Percentiles rank a stretch among this genome's conserved stretches.
Conservation (phyloP, 306 rosid species). For the Trifolium pratense region DNA sequence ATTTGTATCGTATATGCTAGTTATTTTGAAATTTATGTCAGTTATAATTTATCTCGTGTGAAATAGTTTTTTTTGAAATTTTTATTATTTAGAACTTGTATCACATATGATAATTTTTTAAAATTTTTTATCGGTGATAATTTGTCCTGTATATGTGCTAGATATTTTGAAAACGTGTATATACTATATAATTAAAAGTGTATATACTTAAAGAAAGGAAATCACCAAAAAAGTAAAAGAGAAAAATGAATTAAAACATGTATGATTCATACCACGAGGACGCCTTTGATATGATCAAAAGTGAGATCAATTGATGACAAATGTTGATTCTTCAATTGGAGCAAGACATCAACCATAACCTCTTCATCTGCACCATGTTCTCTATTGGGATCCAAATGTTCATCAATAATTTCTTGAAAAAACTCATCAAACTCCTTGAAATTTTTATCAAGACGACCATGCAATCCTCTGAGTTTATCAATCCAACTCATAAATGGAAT, state of each 20-base stretch:
- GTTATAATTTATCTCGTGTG: too few species aligned
- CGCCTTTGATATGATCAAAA: conserved; percentile 15
- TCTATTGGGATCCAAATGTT: conserved; percentile 16
- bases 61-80: too few species aligned
- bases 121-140: too few species aligned
- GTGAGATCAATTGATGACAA: conserved; percentile 8
- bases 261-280: conserved; percentile 9
- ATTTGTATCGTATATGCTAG: too few species aligned
- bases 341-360: conserved; percentile 20
- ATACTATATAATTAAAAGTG: too few species aligned
- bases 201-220: too few species aligned
- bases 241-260: neutral
- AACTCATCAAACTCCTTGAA: conserved; percentile 28
- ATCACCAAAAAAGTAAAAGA: too few species aligned
- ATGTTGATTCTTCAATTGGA: neutral
- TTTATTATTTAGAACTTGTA: too few species aligned
- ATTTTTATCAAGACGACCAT: conserved; percentile 13
- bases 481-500: conserved; percentile 32
- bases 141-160: too few species aligned
- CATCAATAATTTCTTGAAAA: conserved; percentile 15
- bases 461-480: conserved; percentile 34
- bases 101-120: too few species aligned
- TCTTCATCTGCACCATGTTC: neutral
- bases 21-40: too few species aligned
- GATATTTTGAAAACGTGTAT: too few species aligned